Evolutionary conservation across 192 early-diverging fungal species (phyloP), one percentile per base, ranked within the genome.

Genomic region (Geosiphon pyriformis): DNA sequence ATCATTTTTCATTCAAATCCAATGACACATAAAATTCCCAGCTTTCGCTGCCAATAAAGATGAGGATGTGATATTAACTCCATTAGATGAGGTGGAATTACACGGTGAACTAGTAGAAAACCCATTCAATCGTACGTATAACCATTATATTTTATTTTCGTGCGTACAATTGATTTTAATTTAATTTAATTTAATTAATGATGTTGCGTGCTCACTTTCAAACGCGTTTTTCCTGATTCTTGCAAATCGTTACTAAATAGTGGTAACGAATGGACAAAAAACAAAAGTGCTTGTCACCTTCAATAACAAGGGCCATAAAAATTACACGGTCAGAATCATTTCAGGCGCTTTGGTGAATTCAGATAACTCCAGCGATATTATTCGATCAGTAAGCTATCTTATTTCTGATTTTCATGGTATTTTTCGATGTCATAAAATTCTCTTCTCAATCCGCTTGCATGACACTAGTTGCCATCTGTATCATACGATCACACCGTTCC

Each of bases 251-350:
- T 61, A 11, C 1, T 18, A 17, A 8, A 0, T 70, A 80, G 78
- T 72, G 31, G 70, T 80, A n/a, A 58, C 74, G 26, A 80, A 80
- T 67, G 78, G 78, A 15, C 72, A 80, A 52, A 55, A 64, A 33
- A 80, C 76, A 47, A 74, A 69, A 47, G 51, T 80, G 11, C 57
- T 68, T 2, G 35, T 80, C 47, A 65, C 53, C 30, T 61, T 80
- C 35, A 66, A 59, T 30, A 80, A 80, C 67, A 76, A 80, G 47
- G 78, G 74, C 31, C 32, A 68, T 11, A 22, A 18, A 20, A 47
- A 59, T 26, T 74, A 71, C 27, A 72, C 72, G 3, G 61, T 80
- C n/a, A 33, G 57, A 22, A 32, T 65, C 23, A 51, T 80, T 8
- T 61, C 67, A 65, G 78, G 70, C 26, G 34, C 23, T 34, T 58